Base-by-base conservation (phyloP, 176 grass and related monocot genomes). In the Tillandsia fasciculata region DNA sequence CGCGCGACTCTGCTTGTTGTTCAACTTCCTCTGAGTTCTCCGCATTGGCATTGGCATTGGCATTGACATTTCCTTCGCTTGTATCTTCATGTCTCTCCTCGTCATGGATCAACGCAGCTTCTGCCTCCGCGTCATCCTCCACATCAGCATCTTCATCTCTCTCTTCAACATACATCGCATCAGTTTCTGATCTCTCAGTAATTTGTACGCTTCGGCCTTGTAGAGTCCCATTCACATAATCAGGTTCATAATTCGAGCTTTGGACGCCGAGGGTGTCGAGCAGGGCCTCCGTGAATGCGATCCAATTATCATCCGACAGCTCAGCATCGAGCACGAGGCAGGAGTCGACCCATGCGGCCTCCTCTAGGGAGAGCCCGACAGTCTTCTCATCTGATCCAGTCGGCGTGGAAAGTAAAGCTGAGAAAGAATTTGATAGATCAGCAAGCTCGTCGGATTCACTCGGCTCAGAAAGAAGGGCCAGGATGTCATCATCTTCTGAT, bases 261-360 rank as follows among this genome's bases (percentile, higher is more conserved):
- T 87, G 78, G 24, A 63, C 72, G 53, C 68, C 77, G 49, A 96
- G 86, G 67, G 81, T 66, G 63, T 89, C 86, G 56, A 92, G 83
- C 70, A 96, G 63, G 3, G 79, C 79, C 53, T 68, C 29, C 66
- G 70, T 96, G 83, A 96, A 63, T 48, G n/a, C 17, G 51, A 58
- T 79, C 93, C 88, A 90, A 56, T 81, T 69, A 79, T 81, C 71
- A 17, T 90, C 83, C 8, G 84, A 79, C 49, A 91, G 69, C 68
- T 89, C 84, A 74, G 81, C 73, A 51, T 83, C 67, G 57, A 80
- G 66, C 26, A 67, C 64, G 20, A 97, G 73, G 76, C 89, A 97
- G 11, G 93, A 92, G 86, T 92, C 81, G 9, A 81, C 89, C 86
- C 86, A 90, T 29, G 88, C 86, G 76, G 83, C 80, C 49, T 97